Base-by-base conservation (phyloP, 2,329 filamentous ascomycete species). In the Nemania sp. region DNA sequence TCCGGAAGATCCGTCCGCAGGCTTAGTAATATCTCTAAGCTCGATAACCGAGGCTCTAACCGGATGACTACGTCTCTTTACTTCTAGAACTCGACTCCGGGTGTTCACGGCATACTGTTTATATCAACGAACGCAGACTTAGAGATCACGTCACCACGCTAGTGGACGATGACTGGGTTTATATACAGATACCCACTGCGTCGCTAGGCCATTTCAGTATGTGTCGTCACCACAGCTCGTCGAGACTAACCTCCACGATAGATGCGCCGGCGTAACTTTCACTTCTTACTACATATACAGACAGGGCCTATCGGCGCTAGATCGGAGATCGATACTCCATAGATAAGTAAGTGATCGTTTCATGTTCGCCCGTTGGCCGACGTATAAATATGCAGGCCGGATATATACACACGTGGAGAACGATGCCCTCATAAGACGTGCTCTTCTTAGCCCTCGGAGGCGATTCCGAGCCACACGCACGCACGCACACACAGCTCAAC, bases 371-470 rank as follows among this genome's bases (percentile, higher is more conserved):
- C 47, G 38, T 5, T 35, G 11, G 15, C 15, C 15, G 56, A 49
- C 29, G 32, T 49, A 38, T 29, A 27, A 15, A 53, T 38, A 52
- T 54, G 38, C 22, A 20, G 7, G 49, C 47, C 38, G 20, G 57
- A 41, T 20, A 20, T 41, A 32, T 5, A 27, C 5, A 27, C 62
- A 45, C 20, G 41, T 41, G 45, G 41, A 43, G 24, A 22, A 38
- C 54, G 47, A 59, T 67, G 64, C 11, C 38, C 64, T 58, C 51
- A 62, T 67, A 62, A 62, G 45, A 45, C 58, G 54, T 53, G 59
- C 47, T 62, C 49, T 5, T n/a, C n/a, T 47, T 7, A 27, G 8
- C 10, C 27, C 15, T 3, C 38, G n/a, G 22, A 32, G 5, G 22
- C 26, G 13, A 41, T 27, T 60, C 49, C 27, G 47, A 43, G 7